Evolutionary conservation across 345 rosid species (phyloP), one percentile per base, ranked within the genome.

Genomic region (Lumnitzera littorea): DNA sequence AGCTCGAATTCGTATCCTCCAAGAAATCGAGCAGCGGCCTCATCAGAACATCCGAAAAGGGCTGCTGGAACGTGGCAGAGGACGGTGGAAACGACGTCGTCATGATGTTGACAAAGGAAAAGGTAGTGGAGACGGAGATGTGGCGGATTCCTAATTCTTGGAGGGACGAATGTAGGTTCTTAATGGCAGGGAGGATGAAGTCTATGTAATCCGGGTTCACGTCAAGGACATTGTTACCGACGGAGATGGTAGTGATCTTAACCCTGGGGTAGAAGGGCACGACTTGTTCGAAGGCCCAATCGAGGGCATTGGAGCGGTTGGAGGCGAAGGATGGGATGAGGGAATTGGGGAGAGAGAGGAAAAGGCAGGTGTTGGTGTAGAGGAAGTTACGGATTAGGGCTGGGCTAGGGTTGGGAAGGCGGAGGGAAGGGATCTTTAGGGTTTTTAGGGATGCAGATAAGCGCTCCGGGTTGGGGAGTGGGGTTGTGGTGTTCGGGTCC

Each of bases 11-110:
- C 0, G 91, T 84, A 15, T 76, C 80, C 13, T 76, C 77, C 46
- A 92, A 64, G 76, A 87, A 87, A 55, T 79, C 83, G n/a, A 92
- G 75, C 57, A 89, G 70, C n/a, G 98, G 98, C 51, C 65, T 67
- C 48, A 92, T 74, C 11, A 89, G 67, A 16, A 79, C 63, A 15
- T 79, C 83, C 5, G 84, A 82, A 27, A 67, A 60, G 13, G 95
- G 92, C 59, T 92, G 82, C 50, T 81, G 88, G 67, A 91, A 91
- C 55, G 59, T 63, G 1, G 94, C 88, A 1, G 84, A 63, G 11
- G 98, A 91, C 0, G 98, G 98, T 0, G 98, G 96, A 48, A 89
- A 92, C 27, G 94, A 68, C 48, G 84, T 80, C 8, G 91, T 79
- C 51, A 89, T 76, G 61, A 70, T 65, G 70, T 75, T 76, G 74